These are phyloP conservation scores for Strobilomyces confusus DNA, from an alignment of 768 basidiomycete species.

Conservation along the genomic window DNA sequence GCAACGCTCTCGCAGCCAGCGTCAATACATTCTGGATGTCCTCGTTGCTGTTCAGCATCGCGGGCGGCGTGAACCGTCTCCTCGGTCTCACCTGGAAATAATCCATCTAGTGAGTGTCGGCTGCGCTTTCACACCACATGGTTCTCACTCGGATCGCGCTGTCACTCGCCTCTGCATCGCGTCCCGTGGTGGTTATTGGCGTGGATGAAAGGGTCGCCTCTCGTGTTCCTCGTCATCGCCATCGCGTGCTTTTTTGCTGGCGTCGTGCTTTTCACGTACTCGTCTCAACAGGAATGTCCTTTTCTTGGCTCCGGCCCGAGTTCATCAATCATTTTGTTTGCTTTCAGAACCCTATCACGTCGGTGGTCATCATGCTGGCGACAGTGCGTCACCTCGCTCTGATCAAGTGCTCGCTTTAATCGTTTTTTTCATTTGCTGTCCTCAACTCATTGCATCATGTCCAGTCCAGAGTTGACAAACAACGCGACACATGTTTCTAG, in stretches of 20 bases:
- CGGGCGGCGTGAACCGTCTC: slow-evolving; percentile 48
- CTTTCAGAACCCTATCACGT: slow-evolving; percentile 52
- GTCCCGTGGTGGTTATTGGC: slow-evolving; percentile 59
- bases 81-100: slow-evolving; percentile 53
- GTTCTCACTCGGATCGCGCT: background rate
- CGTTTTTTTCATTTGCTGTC: too few relatives aligned
- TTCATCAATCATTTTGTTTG: background rate
- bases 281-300: slow-evolving; percentile 61
- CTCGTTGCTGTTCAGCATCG: slow-evolving; percentile 49
- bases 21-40: slow-evolving; percentile 55
- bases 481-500: too few relatives aligned
- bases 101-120: slow-evolving; percentile 43
- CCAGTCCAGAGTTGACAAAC: too few relatives aligned
- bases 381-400: slow-evolving; percentile 35
- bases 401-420: background rate
- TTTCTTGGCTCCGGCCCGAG: background rate
- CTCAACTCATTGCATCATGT: slow-evolving; percentile 32
- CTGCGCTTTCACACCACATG: background rate
- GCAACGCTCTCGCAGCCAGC: slow-evolving; percentile 30
- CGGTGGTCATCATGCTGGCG: slow-evolving; percentile 66
- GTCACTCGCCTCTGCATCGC: slow-evolving; percentile 48
- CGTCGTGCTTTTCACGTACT: too few relatives aligned
- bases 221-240: slow-evolving; percentile 78
- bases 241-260: slow-evolving; percentile 80
- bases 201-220: slow-evolving; percentile 81